Evolutionary conservation across 176 grass and related monocot species (phyloP), one percentile per base, ranked within the genome.

Genomic region (Lolium rigidum): DNA sequence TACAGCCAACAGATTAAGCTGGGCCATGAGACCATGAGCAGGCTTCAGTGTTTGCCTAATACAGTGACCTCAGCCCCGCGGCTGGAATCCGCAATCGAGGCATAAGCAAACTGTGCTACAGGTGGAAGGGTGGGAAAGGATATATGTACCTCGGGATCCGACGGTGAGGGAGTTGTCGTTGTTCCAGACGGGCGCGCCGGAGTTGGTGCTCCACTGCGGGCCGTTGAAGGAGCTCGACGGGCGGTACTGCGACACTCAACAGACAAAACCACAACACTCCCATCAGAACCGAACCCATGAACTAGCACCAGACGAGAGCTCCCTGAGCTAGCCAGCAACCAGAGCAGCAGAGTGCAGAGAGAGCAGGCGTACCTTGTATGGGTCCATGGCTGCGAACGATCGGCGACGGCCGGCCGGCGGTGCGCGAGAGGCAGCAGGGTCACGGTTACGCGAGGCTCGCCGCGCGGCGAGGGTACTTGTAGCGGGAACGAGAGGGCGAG

Each of bases 171-270:
- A 99, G 83, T 78, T 79, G 76, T 99, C 76, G 84, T 94, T 99
- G 97, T 95, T 98, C 94, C 97, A 99, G 28, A 99, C 97, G 39
- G 94, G 97, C 17, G 94, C 97, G 77, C 97, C 97, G 74, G 97
- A 87, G 82, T 98, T 98, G 86, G 97, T 98, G 79, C 92, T 98
- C 94, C 97, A 98, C 60, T 90, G 57, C 21, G 92, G 88, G 65
- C 64, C 82, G 85, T 92, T 95, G 94, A 83, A 90, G 49, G 80
- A 15, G 89, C 94, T 98, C 12, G 92, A 93, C 58, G 97, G 97
- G 3, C 97, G 92, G 79, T 91, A n/a, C 97, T 98, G 90, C 92
- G 20, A 16, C 12, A 21, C 38, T 5, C 38, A 39, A 5, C 3
- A 39, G 38, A 39, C 3, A 39, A 39, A 39, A 39, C 38, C 38